A percentile compares a stretch with the other conserved stretches of the same genome.
phyloP scores from a whole-genome alignment of 78 protist species.

The Dictyostelium purpureum region DNA sequence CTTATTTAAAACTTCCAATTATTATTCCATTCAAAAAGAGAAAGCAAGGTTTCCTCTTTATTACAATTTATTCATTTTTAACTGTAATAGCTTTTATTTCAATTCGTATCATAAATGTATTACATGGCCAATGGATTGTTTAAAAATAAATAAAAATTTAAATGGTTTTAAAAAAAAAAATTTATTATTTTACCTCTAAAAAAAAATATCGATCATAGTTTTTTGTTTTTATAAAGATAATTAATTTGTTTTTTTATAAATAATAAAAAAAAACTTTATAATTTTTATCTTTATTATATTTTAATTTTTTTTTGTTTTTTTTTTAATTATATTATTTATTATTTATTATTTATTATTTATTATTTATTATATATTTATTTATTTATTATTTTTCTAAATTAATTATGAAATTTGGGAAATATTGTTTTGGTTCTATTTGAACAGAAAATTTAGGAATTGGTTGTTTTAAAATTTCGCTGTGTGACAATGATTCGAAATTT shows the following conservation, averaged over 20 bases:
- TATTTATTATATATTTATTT: background rate
- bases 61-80: background rate
- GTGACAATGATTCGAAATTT: background rate
- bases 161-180: background rate
- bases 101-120: constrained; percentile 9
- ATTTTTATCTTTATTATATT: too few relatives aligned
- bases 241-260: too few relatives aligned
- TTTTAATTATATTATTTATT: background rate
- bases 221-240: too few relatives aligned
- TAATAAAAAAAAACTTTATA: too few relatives aligned
- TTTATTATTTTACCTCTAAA: too few relatives aligned
- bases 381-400: background rate
- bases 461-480: background rate
- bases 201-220: too few relatives aligned
- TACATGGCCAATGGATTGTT: constrained; percentile 21
- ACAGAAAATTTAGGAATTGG: constrained; percentile 10
- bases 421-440: constrained; percentile 1
- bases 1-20: constrained; percentile 37
- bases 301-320: too few relatives aligned
- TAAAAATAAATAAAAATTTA: background rate
- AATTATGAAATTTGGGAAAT: constrained; percentile 34
- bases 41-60: constrained; percentile 28
- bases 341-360: background rate
- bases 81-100: constrained; percentile 8
- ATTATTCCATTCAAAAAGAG: constrained; percentile 36